Conservation (phyloP, 1,284 basidiomycete genomes). For the Papiliotrema nemorosa region DNA sequence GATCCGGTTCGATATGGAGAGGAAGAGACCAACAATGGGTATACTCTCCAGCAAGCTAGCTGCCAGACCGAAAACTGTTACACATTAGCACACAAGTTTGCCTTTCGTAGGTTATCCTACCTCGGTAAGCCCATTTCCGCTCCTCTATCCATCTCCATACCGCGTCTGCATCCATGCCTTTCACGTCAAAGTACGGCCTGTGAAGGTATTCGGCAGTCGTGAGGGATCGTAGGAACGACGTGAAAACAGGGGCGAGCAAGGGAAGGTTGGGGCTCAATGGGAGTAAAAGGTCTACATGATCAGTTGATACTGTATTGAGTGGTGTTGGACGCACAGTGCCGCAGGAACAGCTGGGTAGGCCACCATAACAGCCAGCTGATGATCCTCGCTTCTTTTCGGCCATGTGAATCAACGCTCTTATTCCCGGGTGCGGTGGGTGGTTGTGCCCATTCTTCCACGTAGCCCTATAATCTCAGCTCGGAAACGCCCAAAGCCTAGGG, state of each 20-base stretch:
- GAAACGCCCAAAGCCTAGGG: not conserved
- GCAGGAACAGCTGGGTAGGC: conserved; percentile 56
- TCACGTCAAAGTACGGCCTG: conserved; percentile 71
- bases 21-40: conserved; percentile 71
- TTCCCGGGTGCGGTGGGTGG: conserved; percentile 59
- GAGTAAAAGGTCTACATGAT: conserved; percentile 67
- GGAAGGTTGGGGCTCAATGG: conserved; percentile 65
- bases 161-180: conserved; percentile 69
- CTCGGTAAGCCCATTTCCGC: conserved; percentile 77
- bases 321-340: conserved; percentile 47
- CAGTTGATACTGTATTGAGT: not conserved
- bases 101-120: conserved; percentile 48
- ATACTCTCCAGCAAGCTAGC: conserved; percentile 72
- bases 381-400: conserved; percentile 31
- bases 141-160: conserved; percentile 74
- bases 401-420: conserved; percentile 20
- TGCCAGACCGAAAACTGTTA: conserved; percentile 70
- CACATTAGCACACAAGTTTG: not conserved
- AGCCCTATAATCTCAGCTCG: conserved; percentile 52
- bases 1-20: conserved; percentile 77
- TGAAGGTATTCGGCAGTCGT: conserved; percentile 69
- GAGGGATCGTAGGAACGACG: conserved; percentile 65
- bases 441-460: conserved; percentile 78
- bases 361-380: conserved; percentile 52
- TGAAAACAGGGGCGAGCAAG: conserved; percentile 62